These are phyloP conservation scores for Neurospora pannonica DNA, from an alignment of 495 filamentous ascomycete genomes.

Conservation along the genomic window DNA sequence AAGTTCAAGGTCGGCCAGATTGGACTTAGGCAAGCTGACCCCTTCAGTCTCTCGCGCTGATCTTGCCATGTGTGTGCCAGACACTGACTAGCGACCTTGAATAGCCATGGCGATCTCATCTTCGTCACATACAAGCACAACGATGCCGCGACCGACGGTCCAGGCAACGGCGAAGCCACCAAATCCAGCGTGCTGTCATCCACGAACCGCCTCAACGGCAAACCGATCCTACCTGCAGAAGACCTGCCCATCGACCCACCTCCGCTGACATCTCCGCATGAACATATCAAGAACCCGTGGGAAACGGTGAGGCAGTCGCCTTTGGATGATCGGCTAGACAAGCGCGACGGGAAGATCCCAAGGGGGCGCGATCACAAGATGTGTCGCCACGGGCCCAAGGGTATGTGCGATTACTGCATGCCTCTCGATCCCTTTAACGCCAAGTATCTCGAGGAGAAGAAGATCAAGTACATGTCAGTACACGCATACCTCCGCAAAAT, in stretches of 20 bases:
- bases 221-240: constrained; percentile 60
- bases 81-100: constrained; percentile 5
- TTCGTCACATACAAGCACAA: constrained; percentile 67
- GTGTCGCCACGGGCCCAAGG: constrained; percentile 91
- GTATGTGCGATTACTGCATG: constrained; percentile 99
- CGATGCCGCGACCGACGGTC: constrained; percentile 20
- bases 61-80: not conserved
- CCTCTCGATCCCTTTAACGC: constrained; percentile 89
- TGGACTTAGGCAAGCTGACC: constrained; percentile 52
- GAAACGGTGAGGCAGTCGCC: constrained; percentile 79
- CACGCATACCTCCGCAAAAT: constrained; percentile 91
- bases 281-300: constrained; percentile 81
- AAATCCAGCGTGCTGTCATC: constrained; percentile 30
- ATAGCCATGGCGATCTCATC: constrained; percentile 82
- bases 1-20: constrained; percentile 59
- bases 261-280: constrained; percentile 46
- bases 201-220: constrained; percentile 65
- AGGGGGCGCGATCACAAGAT: constrained; percentile 68
- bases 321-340: constrained; percentile 78
- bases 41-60: not conserved
- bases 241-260: constrained; percentile 52
- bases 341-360: constrained; percentile 85
- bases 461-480: constrained; percentile 97
- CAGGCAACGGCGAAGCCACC: constrained; percentile 27
- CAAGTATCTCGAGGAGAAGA: constrained; percentile 81